Base-by-base conservation (phyloP, 441 rosid species). In the Arabidopsis hybrid region DNA sequence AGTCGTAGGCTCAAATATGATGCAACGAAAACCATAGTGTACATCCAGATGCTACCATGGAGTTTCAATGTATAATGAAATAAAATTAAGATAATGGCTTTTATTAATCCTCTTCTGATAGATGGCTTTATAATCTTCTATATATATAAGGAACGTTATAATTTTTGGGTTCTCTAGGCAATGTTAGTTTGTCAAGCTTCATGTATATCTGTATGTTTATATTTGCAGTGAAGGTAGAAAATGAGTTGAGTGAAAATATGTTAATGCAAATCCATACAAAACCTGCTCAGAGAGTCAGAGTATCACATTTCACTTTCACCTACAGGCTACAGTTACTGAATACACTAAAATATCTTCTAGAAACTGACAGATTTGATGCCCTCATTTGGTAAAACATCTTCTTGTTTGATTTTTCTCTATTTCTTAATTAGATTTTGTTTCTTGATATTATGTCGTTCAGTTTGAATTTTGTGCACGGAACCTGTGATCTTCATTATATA, bases 391-490 rank as follows among this genome's bases (percentile, higher is more conserved):
- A 42, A 77, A 70, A 57, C 57, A 32, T 57, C 52, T 43, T 65
- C 64, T 60, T 66, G 50, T 60, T 77, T 60, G 60, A 42, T 35
- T 60, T 77, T 21, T 40, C 34, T 56, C 32, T 43, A 62, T 50
- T 58, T 69, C 31, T 62, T 69, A 46, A 47, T 21, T 40, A 51
- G 17, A 53, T 69, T 69, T 76, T 43, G 50, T 60, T 62, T 76
- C 79, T 57, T 71, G 67, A 69, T 62, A 47, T 61, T 39, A 16
- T 12, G 75, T 62, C 26, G 64, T 64, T 55, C 56, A 49, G 9
- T 57, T 62, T 64, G 43, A 58, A 70, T 49, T 60, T 47, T 63
- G 38, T 51, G 46, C 80, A 77, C 64, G 73, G 18, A 71, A 77
- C 59, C 45, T 60, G 38, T 66, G 70, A 61, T 77, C 43, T 38